Conservation (phyloP, 495 filamentous ascomycete species). For the Trichocladium uniseriatum region DNA sequence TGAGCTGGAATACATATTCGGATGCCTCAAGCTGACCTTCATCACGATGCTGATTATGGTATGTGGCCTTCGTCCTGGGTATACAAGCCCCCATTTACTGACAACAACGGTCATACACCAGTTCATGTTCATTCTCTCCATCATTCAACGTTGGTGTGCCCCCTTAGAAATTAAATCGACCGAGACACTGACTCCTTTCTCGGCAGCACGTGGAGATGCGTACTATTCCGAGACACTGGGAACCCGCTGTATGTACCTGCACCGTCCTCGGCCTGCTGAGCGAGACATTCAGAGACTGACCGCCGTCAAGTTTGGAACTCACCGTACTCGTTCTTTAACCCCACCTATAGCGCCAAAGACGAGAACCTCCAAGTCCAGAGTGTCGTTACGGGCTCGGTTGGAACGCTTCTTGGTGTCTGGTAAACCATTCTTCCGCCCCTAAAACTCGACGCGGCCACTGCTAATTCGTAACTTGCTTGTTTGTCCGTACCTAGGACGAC, state of each 20-base stretch:
- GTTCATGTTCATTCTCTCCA: conserved; percentile 30
- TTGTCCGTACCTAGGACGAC: conserved; percentile 30
- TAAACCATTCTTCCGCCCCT: not conserved
- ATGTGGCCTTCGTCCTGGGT: not conserved
- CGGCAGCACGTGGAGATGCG: conserved; percentile 23
- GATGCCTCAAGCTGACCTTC: conserved; percentile 38
- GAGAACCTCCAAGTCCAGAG: conserved; percentile 16
- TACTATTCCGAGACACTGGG: conserved; percentile 27
- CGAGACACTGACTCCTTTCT: not conserved
- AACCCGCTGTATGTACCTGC: conserved; percentile 24
- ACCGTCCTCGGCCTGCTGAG: not conserved
- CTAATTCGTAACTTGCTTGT: too few relatives aligned
- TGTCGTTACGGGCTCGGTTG: conserved; percentile 13
- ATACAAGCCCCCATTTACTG: not conserved
- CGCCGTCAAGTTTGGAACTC: conserved; percentile 23
- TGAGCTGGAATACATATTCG: conserved; percentile 42
- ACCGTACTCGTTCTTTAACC: conserved; percentile 31
- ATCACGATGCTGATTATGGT: conserved; percentile 37
- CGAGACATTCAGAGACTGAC: not conserved
- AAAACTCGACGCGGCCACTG: not conserved
- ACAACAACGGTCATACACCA: not conserved
- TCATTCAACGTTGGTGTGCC: conserved; percentile 22
- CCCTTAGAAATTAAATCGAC: not conserved
- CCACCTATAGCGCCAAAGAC: conserved; percentile 19
- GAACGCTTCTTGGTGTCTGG: conserved; percentile 29